A percentile compares a stretch with the other conserved stretches of the same genome.
These are phyloP conservation scores for Suillus alpinus DNA, from an alignment of 768 basidiomycete species.

Conservation along the genomic window DNA sequence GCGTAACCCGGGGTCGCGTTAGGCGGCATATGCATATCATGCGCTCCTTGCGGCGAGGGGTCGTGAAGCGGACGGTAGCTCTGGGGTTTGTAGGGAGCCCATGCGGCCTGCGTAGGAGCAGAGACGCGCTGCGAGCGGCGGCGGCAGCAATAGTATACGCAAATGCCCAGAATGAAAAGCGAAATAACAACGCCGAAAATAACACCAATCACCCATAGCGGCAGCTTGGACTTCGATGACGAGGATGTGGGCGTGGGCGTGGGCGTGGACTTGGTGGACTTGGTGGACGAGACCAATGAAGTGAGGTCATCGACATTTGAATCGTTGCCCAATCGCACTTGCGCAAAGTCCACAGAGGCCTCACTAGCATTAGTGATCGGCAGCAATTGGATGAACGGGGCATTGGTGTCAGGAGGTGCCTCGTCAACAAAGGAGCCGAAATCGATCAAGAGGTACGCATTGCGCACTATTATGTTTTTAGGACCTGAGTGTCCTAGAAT, in stretches of 20 bases:
- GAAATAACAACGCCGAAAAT: slow-evolving; percentile 11
- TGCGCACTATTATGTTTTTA: slow-evolving; percentile 48
- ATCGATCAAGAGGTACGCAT: slow-evolving; percentile 60
- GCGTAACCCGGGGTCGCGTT: slow-evolving; percentile 11
- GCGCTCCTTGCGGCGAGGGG: slow-evolving; percentile 27
- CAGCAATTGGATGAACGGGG: slow-evolving; percentile 64
- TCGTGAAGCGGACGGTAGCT: slow-evolving; percentile 24
- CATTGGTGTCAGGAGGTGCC: slow-evolving; percentile 31
- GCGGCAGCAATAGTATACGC: slow-evolving; percentile 10
- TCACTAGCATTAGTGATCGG: slow-evolving; percentile 48
- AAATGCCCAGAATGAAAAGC: slow-evolving; percentile 7
- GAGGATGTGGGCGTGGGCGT: slow-evolving; percentile 15
- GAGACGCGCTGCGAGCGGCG: slow-evolving; percentile 10
- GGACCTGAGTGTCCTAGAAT: neutral
- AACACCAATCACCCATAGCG: slow-evolving; percentile 14
- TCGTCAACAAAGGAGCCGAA: slow-evolving; percentile 60
- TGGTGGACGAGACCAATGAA: slow-evolving; percentile 24
- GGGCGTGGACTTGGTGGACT: slow-evolving; percentile 25
- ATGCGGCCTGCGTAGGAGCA: slow-evolving; percentile 1
- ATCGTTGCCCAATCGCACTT: slow-evolving; percentile 8
- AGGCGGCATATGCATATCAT: slow-evolving; percentile 24
- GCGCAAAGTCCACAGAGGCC: slow-evolving; percentile 25
- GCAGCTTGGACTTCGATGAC: slow-evolving; percentile 18
- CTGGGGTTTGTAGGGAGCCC: slow-evolving; percentile 6
- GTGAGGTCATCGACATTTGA: slow-evolving; percentile 17